Evolutionary conservation across 1,284 basidiomycete species (phyloP).

Genomic region (Papiliotrema nemorosa): DNA sequence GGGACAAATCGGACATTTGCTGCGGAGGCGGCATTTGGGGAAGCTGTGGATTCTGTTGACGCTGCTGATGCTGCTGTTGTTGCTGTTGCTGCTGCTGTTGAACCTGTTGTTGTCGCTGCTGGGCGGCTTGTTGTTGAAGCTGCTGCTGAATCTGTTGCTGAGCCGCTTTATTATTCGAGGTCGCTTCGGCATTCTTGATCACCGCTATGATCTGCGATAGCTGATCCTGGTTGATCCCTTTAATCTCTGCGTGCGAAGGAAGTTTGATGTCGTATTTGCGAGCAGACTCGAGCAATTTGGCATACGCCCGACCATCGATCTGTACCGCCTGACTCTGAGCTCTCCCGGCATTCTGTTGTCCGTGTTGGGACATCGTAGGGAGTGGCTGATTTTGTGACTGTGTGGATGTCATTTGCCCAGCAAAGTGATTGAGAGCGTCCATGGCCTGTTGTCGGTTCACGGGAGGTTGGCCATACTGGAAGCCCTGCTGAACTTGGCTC

Average conservation of each 20-base stretch:
- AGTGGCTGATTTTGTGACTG: too few relatives aligned
- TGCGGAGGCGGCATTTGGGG: conserved; percentile 1
- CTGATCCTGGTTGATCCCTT: too few relatives aligned
- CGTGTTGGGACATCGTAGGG: too few relatives aligned
- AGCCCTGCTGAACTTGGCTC: neutral
- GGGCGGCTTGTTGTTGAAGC: conserved; percentile 5
- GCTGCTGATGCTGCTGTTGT: conserved; percentile 4
- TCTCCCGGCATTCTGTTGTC: too few relatives aligned
- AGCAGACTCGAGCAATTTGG: too few relatives aligned
- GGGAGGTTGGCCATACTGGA: too few relatives aligned
- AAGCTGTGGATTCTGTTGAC: neutral
- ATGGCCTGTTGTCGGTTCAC: too few relatives aligned
- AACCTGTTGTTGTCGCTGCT: neutral
- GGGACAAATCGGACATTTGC: conserved; percentile 3
- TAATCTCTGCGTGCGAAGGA: neutral
- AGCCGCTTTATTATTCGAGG: neutral
- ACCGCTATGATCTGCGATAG: neutral
- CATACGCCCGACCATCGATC: too few relatives aligned
- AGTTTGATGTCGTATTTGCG: neutral
- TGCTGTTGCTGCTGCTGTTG: conserved; percentile 6
- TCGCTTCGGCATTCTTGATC: neutral
- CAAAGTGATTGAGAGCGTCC: neutral
- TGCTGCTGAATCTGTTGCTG: conserved; percentile 7
- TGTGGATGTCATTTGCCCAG: neutral
- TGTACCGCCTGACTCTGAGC: too few relatives aligned